Evolutionary conservation across 139 green algal genomes (phyloP).

Genomic region (Chlorella vulgaris): DNA sequence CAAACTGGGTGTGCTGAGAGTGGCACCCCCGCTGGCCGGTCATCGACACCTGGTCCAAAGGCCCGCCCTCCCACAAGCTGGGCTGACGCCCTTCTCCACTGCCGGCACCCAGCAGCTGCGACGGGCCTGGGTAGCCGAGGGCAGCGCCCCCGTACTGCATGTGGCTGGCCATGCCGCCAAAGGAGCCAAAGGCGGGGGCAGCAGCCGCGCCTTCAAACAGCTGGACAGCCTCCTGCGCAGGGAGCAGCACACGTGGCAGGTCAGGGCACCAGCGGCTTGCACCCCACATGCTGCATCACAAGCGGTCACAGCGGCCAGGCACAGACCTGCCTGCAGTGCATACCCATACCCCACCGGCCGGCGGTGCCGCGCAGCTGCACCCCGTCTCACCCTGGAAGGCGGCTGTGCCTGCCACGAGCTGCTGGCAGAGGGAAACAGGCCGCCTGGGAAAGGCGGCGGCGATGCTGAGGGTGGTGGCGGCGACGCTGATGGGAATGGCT

Average conservation of each 20-base stretch:
- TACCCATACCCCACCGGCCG: too few species aligned
- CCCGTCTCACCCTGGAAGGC: conserved; percentile 20
- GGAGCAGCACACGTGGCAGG: background rate
- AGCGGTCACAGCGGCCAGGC: too few species aligned
- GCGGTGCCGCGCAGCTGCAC: too few species aligned
- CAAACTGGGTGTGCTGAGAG: conserved; percentile 18
- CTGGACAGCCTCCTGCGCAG: conserved; percentile 20
- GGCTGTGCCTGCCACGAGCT: conserved; percentile 18
- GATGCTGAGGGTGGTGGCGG: background rate
- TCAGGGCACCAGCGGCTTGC: background rate
- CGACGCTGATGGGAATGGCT: background rate
- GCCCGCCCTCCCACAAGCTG: too few species aligned
- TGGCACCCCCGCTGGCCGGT: too few species aligned
- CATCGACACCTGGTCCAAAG: too few species aligned
- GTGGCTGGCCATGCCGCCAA: conserved; percentile 15
- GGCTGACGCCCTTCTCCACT: too few species aligned
- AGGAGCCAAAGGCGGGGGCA: background rate
- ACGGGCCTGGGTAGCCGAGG: too few species aligned
- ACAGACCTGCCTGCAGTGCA: too few species aligned
- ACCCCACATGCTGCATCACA: too few species aligned
- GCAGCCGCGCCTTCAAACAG: conserved; percentile 13
- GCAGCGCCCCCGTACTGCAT: conserved; percentile 27
- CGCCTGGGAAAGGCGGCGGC: conserved; percentile 29
- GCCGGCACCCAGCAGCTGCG: too few species aligned
- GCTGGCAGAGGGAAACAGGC: conserved; percentile 28